phyloP scores from a whole-genome alignment of 257 asterid species.

The Apocynum venetum region DNA sequence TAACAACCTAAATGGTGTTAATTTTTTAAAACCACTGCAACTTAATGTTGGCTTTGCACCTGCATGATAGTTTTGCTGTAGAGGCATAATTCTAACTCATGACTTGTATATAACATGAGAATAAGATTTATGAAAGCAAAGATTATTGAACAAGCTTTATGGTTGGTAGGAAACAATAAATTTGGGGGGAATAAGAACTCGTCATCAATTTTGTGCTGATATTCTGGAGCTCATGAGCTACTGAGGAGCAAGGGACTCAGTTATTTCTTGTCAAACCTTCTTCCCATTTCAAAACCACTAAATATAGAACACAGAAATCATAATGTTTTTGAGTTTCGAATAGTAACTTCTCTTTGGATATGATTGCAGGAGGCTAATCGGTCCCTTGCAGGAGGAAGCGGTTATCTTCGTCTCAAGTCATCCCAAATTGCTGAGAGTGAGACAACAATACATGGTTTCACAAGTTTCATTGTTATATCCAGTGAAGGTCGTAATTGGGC shows the following conservation, averaged over 20 bases:
- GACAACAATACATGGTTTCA: conserved; percentile 75
- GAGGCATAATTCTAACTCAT: not conserved
- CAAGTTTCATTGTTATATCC: conserved; percentile 84
- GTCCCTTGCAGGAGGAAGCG: conserved; percentile 69
- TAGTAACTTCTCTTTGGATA: conserved; percentile 12
- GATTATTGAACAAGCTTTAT: not conserved
- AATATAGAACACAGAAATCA: not conserved
- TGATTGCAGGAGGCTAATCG: conserved; percentile 64
- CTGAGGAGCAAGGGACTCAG: too few relatives aligned
- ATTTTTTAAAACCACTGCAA: not conserved
- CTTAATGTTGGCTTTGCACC: not conserved
- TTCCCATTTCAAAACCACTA: not conserved
- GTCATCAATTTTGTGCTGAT: not conserved
- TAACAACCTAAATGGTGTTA: not conserved
- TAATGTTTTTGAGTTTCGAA: not conserved
- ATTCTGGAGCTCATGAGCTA: not conserved
- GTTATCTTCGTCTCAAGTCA: conserved; percentile 50
- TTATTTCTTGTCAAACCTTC: not conserved
- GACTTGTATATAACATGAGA: not conserved
- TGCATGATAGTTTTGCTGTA: not conserved
- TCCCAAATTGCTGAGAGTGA: conserved; percentile 59
- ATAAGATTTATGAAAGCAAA: not conserved
- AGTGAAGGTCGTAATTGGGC: conserved; percentile 59
- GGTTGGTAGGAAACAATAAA: not conserved
- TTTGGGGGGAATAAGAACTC: not conserved